Percentiles rank a stretch among this genome's conserved stretches.
Evolutionary conservation across 352 stramenopile genomes (phyloP).

Genomic region (Lagenidium sp.): DNA sequence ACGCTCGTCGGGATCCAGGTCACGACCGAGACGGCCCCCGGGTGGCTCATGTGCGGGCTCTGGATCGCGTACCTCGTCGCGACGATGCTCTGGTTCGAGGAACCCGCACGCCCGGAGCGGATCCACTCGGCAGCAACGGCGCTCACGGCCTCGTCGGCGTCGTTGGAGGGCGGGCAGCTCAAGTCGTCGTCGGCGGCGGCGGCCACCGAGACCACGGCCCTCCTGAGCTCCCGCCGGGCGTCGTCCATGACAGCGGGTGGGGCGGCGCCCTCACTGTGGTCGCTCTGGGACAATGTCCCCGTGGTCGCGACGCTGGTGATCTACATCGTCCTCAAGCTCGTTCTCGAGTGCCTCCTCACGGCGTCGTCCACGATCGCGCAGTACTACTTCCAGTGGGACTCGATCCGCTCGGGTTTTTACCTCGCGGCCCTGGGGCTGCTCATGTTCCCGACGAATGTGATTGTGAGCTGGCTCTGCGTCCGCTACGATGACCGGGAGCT

Average conservation of each 20-base stretch:
- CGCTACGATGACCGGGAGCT: conserved; percentile 90
- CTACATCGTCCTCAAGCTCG: conserved; percentile 90
- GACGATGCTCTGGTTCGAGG: conserved; percentile 50
- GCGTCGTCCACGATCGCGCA: conserved; percentile 76
- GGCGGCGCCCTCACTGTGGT: conserved; percentile 27
- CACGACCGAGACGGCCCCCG: conserved; percentile 85
- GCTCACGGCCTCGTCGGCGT: conserved; percentile 27
- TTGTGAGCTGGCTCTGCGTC: conserved; percentile 85
- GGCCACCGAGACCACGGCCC: conserved; percentile 28
- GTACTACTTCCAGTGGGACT: conserved; percentile 88
- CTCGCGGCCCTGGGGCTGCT: conserved; percentile 82
- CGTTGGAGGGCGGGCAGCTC: conserved; percentile 26
- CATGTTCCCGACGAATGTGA: conserved; percentile 90
- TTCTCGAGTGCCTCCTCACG: conserved; percentile 87
- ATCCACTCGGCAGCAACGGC: conserved; percentile 32
- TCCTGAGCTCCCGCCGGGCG: conserved; percentile 14
- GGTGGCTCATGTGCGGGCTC: conserved; percentile 84
- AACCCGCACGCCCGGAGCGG: conserved; percentile 43
- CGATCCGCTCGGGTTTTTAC: conserved; percentile 78
- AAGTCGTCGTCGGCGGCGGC: too few species aligned
- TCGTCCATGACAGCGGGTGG: background rate
- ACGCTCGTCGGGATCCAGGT: conserved; percentile 42
- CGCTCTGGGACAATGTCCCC: conserved; percentile 64
- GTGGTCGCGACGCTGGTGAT: conserved; percentile 76
- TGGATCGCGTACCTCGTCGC: conserved; percentile 56